A percentile compares a stretch with the other conserved stretches of the same genome.
Conservation (phyloP, 345 rosid species). For the Salix koriyanagi region DNA sequence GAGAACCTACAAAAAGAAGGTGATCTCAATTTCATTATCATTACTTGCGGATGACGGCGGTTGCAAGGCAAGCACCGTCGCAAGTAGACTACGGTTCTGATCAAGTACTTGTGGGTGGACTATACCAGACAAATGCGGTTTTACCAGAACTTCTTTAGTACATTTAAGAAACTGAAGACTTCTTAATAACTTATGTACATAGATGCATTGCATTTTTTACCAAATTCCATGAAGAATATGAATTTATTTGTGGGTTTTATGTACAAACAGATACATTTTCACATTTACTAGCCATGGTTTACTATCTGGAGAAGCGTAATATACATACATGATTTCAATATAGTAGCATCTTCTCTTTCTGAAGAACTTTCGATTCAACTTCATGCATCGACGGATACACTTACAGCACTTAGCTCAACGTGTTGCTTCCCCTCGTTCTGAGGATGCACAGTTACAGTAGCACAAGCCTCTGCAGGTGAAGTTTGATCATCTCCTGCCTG, state of each 20-base stretch:
- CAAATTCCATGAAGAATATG: background rate
- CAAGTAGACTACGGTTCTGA: too few species aligned
- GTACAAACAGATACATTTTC: background rate
- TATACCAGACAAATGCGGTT: too few species aligned
- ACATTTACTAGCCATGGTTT: background rate
- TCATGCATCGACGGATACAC: conserved; percentile 67
- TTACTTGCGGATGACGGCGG: too few species aligned
- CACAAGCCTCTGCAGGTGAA: conserved; percentile 52
- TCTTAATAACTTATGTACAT: too few species aligned
- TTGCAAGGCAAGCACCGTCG: too few species aligned
- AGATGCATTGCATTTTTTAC: too few species aligned
- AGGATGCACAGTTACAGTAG: conserved; percentile 51
- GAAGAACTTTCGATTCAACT: background rate
- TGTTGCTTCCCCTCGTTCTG: conserved; percentile 61
- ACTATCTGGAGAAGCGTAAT: background rate
- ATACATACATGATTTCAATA: background rate
- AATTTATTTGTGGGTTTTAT: background rate
- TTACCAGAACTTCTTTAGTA: too few species aligned
- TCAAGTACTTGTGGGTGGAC: too few species aligned
- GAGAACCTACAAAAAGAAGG: too few species aligned
- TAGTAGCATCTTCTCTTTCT: background rate
- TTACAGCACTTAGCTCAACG: conserved; percentile 63
- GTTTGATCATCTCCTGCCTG: conserved; percentile 29
- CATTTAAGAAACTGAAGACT: too few species aligned
- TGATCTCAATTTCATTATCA: too few species aligned